Base-by-base conservation (phyloP, 169 alveolate species). In the Eimeria nieschulzi region DNA sequence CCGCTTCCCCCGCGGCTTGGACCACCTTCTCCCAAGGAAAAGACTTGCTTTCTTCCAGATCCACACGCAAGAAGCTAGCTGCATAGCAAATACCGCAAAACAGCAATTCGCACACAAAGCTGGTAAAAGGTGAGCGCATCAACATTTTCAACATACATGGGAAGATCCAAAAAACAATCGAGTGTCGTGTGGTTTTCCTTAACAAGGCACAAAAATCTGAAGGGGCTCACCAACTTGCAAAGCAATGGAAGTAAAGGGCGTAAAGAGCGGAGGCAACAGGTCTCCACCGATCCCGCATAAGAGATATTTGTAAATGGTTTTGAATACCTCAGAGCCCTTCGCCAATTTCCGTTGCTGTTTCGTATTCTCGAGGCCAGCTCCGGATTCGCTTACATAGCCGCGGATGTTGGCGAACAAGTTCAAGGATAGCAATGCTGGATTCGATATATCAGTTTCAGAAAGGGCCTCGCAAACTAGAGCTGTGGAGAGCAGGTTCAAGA, bases 221-320 rank as follows among this genome's bases (percentile, higher is more conserved):
- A 63, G 2, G 19, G 78, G 64, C 90, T 82, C 64, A 82, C 90
- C 90, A 82, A 82, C 12, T 82, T 82, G 90, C 78, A 82, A 3
- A 0, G 90, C 90, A 12, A n/a, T 9, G n/a, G 90, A 61, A 25
- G 90, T 78, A 12, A 19, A 82, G 25, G 90, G 90, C 46, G 79
- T 63, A 63, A 61, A 61, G 33, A 63, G 5, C 6, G 90, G 90
- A 33, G 90, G 79, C 90, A 82, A 51, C 64, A 82, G 56, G 46
- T 82, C 90, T 26, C 90, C 90, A 1, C 61, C 90, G 21, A 82
- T 10, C 7, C 90, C 90, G n/a, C 90, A 82, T 6, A 63, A 25
- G 0, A 82, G 19, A n/a, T 13, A 12, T 59, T 61, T 82, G 90
- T 59, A 82, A 26, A 82, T 19, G 66, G 63, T 51, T 23, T 23